Conservation (phyloP, 345 rosid genomes). For the Boechera divaricarpa region DNA sequence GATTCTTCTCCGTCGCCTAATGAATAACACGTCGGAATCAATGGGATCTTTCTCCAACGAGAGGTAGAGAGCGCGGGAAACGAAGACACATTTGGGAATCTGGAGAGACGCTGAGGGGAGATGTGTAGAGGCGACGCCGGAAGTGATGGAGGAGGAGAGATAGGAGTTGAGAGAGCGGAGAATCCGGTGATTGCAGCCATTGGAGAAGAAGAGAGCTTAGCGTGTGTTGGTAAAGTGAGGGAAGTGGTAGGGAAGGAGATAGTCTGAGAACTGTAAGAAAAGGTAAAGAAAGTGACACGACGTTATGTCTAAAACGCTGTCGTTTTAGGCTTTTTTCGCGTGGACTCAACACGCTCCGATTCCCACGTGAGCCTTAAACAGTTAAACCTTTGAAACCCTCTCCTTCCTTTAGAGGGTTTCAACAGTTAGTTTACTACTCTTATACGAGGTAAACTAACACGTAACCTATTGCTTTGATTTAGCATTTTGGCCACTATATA, state of each 20-base stretch:
- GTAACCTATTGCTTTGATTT: neutral
- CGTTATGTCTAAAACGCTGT: conserved; percentile 19
- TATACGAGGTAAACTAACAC: neutral
- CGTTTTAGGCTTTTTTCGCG: conserved; percentile 45
- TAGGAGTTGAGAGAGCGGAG: conserved; percentile 41
- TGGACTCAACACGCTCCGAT: conserved; percentile 48
- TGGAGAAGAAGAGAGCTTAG: conserved; percentile 12
- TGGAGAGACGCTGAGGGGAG: conserved; percentile 23
- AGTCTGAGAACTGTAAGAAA: conserved; percentile 29
- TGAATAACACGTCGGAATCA: conserved; percentile 18
- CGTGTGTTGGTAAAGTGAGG: conserved; percentile 16
- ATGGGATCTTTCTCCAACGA: conserved; percentile 42
- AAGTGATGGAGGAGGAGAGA: conserved; percentile 32
- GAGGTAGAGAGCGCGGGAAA: conserved; percentile 33
- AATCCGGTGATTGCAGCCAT: conserved; percentile 55
- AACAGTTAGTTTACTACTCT: neutral
- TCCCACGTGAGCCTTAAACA: neutral
- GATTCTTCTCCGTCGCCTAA: conserved; percentile 12
- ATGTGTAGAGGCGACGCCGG: conserved; percentile 37
- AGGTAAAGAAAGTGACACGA: conserved; percentile 81
- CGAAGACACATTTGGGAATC: conserved; percentile 34
- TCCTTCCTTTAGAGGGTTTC: neutral
- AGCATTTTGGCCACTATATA: neutral
- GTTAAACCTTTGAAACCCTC: neutral
- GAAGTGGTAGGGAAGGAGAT: conserved; percentile 27